Conservation (phyloP, 345 rosid species). For the Salix koriyanagi region DNA sequence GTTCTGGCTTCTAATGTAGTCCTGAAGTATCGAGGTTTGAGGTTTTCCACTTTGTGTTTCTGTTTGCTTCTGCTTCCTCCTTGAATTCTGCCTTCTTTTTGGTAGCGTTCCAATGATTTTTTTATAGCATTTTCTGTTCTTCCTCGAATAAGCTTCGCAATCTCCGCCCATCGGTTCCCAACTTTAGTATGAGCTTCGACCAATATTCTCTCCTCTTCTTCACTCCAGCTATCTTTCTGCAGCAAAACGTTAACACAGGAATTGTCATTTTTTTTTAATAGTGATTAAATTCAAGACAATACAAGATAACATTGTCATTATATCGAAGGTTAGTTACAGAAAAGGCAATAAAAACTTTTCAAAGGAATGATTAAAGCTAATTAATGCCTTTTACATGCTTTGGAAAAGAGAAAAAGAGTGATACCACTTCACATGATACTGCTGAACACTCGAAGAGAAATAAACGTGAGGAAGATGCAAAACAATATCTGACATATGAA, state of each 20-base stretch:
- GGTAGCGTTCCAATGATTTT: conserved; percentile 94
- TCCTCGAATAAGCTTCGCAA: conserved; percentile 75
- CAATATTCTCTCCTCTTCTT: conserved; percentile 73
- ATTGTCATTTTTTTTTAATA: background rate
- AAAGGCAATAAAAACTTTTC: background rate
- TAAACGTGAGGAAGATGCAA: conserved; percentile 13
- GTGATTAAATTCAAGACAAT: background rate
- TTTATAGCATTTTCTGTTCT: conserved; percentile 87
- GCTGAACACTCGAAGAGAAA: conserved; percentile 5
- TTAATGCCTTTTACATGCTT: conserved; percentile 12
- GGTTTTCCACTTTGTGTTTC: conserved; percentile 27
- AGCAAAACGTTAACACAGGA: background rate
- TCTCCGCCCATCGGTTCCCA: conserved; percentile 96
- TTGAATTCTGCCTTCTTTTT: conserved; percentile 71
- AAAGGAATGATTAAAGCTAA: conserved; percentile 7
- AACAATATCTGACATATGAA: conserved; percentile 4
- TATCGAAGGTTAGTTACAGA: background rate
- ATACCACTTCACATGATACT: conserved; percentile 23
- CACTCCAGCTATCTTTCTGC: conserved; percentile 92
- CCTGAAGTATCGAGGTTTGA: conserved; percentile 68
- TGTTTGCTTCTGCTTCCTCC: conserved; percentile 50
- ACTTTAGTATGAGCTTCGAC: conserved; percentile 68
- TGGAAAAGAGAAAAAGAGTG: background rate
- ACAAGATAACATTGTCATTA: background rate
- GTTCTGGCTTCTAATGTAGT: conserved; percentile 63